These are phyloP conservation scores for Didymella pinodella DNA, from an alignment of 2,329 filamentous ascomycete genomes.

Conservation along the genomic window DNA sequence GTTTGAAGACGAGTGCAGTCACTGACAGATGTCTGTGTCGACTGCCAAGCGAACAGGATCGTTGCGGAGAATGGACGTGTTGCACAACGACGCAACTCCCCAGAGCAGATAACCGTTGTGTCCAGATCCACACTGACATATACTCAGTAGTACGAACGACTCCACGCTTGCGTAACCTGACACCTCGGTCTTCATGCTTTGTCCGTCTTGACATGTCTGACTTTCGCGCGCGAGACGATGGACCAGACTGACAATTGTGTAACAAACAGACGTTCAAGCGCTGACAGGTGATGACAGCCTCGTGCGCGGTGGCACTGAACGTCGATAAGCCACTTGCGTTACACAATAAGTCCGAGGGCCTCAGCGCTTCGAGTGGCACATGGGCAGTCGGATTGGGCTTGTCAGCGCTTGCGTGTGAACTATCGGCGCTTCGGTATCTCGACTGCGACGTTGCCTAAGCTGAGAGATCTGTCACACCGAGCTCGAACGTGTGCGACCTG, in stretches of 20 bases:
- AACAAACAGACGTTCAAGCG: constrained; percentile 3
- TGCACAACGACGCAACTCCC: background rate
- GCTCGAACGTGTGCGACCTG: constrained; percentile 1
- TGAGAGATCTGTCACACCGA: background rate
- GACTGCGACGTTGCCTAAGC: constrained; percentile 7
- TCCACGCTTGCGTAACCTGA: constrained; percentile 10
- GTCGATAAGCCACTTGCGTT: constrained; percentile 4
- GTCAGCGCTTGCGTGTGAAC: constrained; percentile 18
- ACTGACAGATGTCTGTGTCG: background rate
- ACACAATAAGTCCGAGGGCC: constrained; percentile 4
- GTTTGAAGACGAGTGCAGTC: background rate
- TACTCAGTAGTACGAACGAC: constrained; percentile 11
- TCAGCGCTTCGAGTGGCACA: constrained; percentile 13
- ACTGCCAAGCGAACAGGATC: constrained; percentile 8
- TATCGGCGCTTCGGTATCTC: constrained; percentile 18
- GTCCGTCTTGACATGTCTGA: constrained; percentile 4
- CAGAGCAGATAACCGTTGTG: background rate
- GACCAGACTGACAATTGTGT: background rate
- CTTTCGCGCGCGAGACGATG: background rate
- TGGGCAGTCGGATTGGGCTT: background rate
- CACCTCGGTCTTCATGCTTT: constrained; percentile 1
- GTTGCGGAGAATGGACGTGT: background rate
- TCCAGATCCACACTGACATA: constrained; percentile 7
- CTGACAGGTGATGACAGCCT: constrained; percentile 11
- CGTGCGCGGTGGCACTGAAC: constrained; percentile 1